These are phyloP conservation scores for Phaffia tasmanica DNA, from an alignment of 768 basidiomycete species.

Conservation along the genomic window DNA sequence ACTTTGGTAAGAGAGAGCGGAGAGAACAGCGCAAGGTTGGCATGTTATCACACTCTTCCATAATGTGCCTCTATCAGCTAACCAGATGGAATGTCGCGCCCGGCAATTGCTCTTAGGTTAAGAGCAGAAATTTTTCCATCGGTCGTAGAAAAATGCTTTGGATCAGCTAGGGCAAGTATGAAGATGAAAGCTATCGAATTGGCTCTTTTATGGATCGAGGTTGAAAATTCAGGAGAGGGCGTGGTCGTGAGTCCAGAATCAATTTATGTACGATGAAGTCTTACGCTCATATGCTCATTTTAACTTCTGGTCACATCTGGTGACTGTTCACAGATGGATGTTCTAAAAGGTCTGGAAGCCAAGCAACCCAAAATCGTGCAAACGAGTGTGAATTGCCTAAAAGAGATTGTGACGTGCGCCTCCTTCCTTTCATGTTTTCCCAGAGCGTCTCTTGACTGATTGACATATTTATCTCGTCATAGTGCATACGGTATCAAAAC, in stretches of 20 bases:
- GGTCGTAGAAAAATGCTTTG: slow-evolving; percentile 89
- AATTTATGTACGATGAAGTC: neutral
- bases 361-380: slow-evolving; percentile 94
- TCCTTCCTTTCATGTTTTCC: neutral
- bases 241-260: slow-evolving; percentile 61
- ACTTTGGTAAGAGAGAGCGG: slow-evolving; percentile 83
- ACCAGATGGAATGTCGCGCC: too few species aligned
- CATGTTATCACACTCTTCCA: neutral
- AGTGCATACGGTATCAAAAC: slow-evolving; percentile 74
- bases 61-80: neutral
- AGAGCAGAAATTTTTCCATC: slow-evolving; percentile 74
- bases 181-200: slow-evolving; percentile 78
- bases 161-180: slow-evolving; percentile 79
- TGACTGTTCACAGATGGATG: slow-evolving; percentile 47
- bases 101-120: slow-evolving; percentile 40
- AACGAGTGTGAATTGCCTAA: slow-evolving; percentile 61
- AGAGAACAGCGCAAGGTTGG: slow-evolving; percentile 59
- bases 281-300: neutral
- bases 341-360: slow-evolving; percentile 71
- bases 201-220: slow-evolving; percentile 78
- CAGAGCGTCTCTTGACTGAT: neutral
- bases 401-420: slow-evolving; percentile 70
- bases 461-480: slow-evolving; percentile 8
- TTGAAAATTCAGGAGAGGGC: slow-evolving; percentile 76
- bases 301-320: neutral